A percentile compares a stretch with the other conserved stretches of the same genome.
These are phyloP conservation scores for Phascolomyces articulosus DNA, from an alignment of 371 early-diverging fungal species.

Conservation along the genomic window DNA sequence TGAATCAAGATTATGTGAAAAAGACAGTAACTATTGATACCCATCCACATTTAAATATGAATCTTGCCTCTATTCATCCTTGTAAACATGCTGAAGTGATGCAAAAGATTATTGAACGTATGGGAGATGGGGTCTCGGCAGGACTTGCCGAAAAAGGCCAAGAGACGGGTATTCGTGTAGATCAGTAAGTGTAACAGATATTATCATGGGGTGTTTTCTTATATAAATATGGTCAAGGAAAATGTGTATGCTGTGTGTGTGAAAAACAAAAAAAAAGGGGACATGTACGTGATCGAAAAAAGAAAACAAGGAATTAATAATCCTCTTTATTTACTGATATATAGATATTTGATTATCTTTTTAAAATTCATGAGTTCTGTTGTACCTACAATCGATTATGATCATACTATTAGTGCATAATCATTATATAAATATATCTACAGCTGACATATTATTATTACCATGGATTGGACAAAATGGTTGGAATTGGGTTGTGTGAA, in stretches of 20 bases:
- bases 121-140: conserved; percentile 52
- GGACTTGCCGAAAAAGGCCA: conserved; percentile 20
- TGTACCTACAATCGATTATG: conserved; percentile 97
- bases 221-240: background rate
- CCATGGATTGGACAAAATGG: too few relatives aligned
- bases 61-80: conserved; percentile 93
- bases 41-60: conserved; percentile 88
- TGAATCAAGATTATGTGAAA: conserved; percentile 96
- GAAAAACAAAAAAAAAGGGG: too few relatives aligned
- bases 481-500: too few relatives aligned
- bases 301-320: too few relatives aligned
- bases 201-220: background rate
- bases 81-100: conserved; percentile 98
- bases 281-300: too few relatives aligned
- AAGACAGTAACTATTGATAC: conserved; percentile 97
- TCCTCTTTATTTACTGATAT: background rate
- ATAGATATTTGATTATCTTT: conserved; percentile 86
- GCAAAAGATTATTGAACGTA: conserved; percentile 91
- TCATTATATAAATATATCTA: background rate
- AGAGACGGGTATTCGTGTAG: conserved; percentile 75
- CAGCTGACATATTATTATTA: too few relatives aligned
- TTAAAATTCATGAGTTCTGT: conserved; percentile 96
- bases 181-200: conserved; percentile 70
- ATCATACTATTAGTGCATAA: conserved; percentile 79
- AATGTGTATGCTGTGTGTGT: too few relatives aligned